These are phyloP conservation scores for Lithohypha guttulata DNA, from an alignment of 2,329 filamentous ascomycete genomes.

Conservation along the genomic window DNA sequence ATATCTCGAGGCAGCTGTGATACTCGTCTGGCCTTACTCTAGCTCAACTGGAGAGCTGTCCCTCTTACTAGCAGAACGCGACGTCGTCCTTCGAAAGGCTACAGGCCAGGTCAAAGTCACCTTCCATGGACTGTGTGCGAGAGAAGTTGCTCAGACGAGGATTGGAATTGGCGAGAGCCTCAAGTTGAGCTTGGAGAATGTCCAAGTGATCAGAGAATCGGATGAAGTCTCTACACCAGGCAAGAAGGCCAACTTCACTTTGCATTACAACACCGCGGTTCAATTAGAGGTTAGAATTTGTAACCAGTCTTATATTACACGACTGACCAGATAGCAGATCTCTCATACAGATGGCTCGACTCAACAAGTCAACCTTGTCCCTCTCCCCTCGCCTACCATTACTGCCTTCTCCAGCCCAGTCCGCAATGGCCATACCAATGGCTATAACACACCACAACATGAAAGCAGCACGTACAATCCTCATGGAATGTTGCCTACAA, in stretches of 20 bases:
- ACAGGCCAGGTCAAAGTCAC: conserved; percentile 73
- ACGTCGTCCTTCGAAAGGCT: conserved; percentile 65
- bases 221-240: conserved; percentile 44
- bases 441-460: no score
- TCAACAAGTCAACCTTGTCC: not conserved
- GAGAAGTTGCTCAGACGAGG: conserved; percentile 53
- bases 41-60: conserved; percentile 62
- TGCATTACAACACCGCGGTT: conserved; percentile 32
- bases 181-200: conserved; percentile 57
- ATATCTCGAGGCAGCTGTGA: conserved; percentile 59
- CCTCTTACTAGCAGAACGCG: conserved; percentile 72
- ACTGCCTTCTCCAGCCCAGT: not conserved
- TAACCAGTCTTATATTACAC: not conserved
- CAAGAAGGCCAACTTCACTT: conserved; percentile 47
- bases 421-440: not conserved
- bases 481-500: no score
- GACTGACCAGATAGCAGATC: not conserved
- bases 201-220: conserved; percentile 49
- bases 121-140: conserved; percentile 61
- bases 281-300: not conserved
- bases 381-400: not conserved
- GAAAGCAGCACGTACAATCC: no score
- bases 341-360: not conserved
- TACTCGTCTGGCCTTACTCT: conserved; percentile 86
- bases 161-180: conserved; percentile 72